Percentiles rank a stretch among this genome's conserved stretches.
Evolutionary conservation across 2,329 filamentous ascomycete species (phyloP).

Genomic region (Aspergillus sp.): DNA sequence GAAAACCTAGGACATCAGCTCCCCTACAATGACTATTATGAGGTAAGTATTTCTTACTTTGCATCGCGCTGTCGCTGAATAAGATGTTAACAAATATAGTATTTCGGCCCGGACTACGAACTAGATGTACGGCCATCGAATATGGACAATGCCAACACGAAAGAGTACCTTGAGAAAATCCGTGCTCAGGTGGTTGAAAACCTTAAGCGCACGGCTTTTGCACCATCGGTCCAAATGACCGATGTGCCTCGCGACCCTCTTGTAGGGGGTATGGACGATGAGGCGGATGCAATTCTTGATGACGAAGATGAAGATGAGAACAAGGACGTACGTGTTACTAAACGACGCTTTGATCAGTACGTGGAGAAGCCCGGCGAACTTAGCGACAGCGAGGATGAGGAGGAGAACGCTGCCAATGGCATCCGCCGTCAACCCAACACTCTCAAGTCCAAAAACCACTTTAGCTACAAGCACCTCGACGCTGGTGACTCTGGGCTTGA

Average conservation of each 20-base stretch:
- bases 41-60: slow-evolving; percentile 36
- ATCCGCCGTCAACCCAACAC: slow-evolving; percentile 51
- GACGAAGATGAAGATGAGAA: slow-evolving; percentile 79
- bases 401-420: slow-evolving; percentile 63
- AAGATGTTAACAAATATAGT: slow-evolving; percentile 37
- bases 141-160: slow-evolving; percentile 65
- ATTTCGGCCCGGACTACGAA: slow-evolving; percentile 64
- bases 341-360: slow-evolving; percentile 74
- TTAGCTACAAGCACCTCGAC: slow-evolving; percentile 55
- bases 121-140: slow-evolving; percentile 63
- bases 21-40: slow-evolving; percentile 95
- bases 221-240: slow-evolving; percentile 58
- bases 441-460: slow-evolving; percentile 51
- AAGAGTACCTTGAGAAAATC: slow-evolving; percentile 63
- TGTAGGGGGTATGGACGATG: slow-evolving; percentile 54
- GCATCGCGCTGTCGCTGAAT: slow-evolving; percentile 1
- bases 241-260: slow-evolving; percentile 54
- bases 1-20: slow-evolving; percentile 74
- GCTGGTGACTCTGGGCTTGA: slow-evolving; percentile 49
- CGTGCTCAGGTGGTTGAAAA: slow-evolving; percentile 60
- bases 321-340: slow-evolving; percentile 72
- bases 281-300: slow-evolving; percentile 58
- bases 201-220: slow-evolving; percentile 55
- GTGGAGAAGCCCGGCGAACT: slow-evolving; percentile 72
- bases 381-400: slow-evolving; percentile 84